These are phyloP conservation scores for Lepiota brunneoincarnata DNA, from an alignment of 768 basidiomycete genomes.

Conservation along the genomic window DNA sequence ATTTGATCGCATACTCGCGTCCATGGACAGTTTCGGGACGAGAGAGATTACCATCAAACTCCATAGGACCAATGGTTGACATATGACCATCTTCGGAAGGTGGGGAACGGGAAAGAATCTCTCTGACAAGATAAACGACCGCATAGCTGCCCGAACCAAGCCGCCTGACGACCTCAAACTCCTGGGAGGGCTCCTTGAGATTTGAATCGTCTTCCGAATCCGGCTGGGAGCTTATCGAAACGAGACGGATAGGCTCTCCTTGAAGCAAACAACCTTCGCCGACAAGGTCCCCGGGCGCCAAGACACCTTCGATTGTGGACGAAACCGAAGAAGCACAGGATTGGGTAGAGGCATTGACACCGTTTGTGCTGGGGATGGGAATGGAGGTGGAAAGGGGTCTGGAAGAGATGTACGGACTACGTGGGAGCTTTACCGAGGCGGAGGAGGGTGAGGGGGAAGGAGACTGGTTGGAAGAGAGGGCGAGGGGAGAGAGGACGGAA, in stretches of 20 bases:
- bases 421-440: slow-evolving; percentile 34
- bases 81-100: slow-evolving; percentile 57
- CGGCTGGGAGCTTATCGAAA: slow-evolving; percentile 41
- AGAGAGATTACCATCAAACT: slow-evolving; percentile 40
- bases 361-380: slow-evolving; percentile 24
- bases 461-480: slow-evolving; percentile 31
- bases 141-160: slow-evolving; percentile 92
- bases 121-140: slow-evolving; percentile 88
- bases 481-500: slow-evolving; percentile 24
- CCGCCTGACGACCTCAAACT: slow-evolving; percentile 82
- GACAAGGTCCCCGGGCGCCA: slow-evolving; percentile 71
- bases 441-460: slow-evolving; percentile 33
- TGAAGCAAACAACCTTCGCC: slow-evolving; percentile 66
- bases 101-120: slow-evolving; percentile 51
- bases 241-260: slow-evolving; percentile 61
- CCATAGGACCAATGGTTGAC: slow-evolving; percentile 53
- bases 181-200: slow-evolving; percentile 49
- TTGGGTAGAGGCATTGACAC: slow-evolving; percentile 24
- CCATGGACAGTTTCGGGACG: slow-evolving; percentile 55
- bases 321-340: slow-evolving; percentile 37
- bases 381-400: slow-evolving; percentile 27
- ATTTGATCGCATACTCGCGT: slow-evolving; percentile 92
- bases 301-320: slow-evolving; percentile 54
- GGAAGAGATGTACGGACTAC: slow-evolving; percentile 38
- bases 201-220: slow-evolving; percentile 29